Evolutionary conservation across 108 stramenopile species (phyloP), one percentile per base, ranked within the genome.

Genomic region (Fragilariopsis cylindrus): DNA sequence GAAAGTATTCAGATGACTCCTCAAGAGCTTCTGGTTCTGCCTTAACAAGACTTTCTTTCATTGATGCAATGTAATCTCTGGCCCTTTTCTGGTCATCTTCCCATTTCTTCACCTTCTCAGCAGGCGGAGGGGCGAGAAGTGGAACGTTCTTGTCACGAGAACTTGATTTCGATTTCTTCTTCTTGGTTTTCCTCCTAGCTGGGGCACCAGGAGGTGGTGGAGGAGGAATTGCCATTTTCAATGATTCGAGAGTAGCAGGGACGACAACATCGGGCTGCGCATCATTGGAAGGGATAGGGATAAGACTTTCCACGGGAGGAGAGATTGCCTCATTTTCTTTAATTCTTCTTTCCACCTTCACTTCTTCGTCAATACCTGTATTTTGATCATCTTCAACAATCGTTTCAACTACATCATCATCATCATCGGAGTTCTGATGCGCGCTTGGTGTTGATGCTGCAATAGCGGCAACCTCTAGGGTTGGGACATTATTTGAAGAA

Each of bases 21-120:
- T 30, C 62, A 41, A 3, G 7, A 9, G n/a, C 4, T 12, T 30
- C 11, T 44, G 19, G 13, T 7, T 41, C 39, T 6, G 62, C 1
- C 7, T 1, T 43, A 45, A n/a, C 62, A 41, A 63, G 62, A 45
- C 40, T 41, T 68, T 68, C 73, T 54, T 68, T 72, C 57, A 71
- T 47, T 54, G 69, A 58, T 5, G 55, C 72, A 15, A 76, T 56
- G 48, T 73, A 65, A 5, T 69, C 50, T n/a, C 46, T 57, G 5
- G 76, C 68, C 5, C 53, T 40, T 19, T 46, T 57, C 57, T 82
- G 85, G 15, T 68, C 71, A 57, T 82, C 80, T 70, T 86, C 81
- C 88, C 86, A 91, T 53, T 84, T 81, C 52, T 75, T 78, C 15
- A 91, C 44, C 60, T 88, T 91, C 44, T 87, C 90, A 47, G 79